Conservation (phyloP, 345 rosid species). For the Eutrema heterophyllum region DNA sequence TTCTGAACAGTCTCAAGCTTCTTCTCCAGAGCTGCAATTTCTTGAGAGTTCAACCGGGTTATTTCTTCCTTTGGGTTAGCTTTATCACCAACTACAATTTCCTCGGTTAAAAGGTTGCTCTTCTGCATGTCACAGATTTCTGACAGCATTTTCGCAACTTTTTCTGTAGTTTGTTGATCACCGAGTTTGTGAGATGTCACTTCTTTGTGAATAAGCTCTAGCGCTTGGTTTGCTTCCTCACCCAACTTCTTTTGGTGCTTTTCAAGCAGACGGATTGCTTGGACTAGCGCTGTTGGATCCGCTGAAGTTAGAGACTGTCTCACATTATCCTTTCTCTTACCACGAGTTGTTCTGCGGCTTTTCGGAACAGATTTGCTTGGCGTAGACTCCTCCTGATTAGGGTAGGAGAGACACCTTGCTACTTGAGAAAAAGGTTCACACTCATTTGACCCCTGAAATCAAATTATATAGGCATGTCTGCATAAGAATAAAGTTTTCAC, state of each 20-base stretch:
- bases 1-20: conserved; percentile 91
- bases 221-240: conserved; percentile 87
- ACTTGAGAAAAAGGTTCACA: conserved; percentile 58
- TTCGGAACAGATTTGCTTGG: conserved; percentile 36
- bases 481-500: background rate
- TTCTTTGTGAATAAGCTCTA: conserved; percentile 91
- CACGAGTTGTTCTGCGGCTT: conserved; percentile 36
- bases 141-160: conserved; percentile 69
- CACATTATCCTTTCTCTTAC: conserved; percentile 42
- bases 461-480: background rate
- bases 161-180: conserved; percentile 73
- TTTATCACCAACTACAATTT: conserved; percentile 43
- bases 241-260: conserved; percentile 81
- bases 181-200: conserved; percentile 75
- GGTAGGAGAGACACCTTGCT: conserved; percentile 74
- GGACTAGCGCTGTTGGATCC: conserved; percentile 72
- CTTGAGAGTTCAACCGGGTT: conserved; percentile 70
- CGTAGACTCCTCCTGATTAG: conserved; percentile 38
- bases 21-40: conserved; percentile 66
- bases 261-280: conserved; percentile 81
- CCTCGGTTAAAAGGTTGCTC: conserved; percentile 47
- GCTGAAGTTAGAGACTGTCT: conserved; percentile 66
- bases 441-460: conserved; percentile 45
- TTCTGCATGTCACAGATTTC: conserved; percentile 85
- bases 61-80: conserved; percentile 79